Evolutionary conservation across 2,329 filamentous ascomycete species (phyloP).

Genomic region (Passalora sequoiae): DNA sequence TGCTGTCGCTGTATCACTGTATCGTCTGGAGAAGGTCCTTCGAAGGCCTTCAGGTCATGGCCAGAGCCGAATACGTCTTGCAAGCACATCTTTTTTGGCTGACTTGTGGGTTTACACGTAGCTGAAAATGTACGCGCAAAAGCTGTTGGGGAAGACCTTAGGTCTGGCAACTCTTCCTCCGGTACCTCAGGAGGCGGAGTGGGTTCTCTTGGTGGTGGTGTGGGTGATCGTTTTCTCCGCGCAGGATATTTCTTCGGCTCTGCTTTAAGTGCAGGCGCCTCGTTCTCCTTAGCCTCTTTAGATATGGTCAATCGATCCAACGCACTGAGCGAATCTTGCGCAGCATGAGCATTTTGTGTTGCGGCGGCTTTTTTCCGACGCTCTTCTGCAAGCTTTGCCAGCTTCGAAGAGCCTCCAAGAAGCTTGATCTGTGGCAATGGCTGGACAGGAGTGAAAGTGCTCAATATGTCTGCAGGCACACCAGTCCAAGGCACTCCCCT

Average conservation of each 20-base stretch:
- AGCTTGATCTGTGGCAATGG: conserved; percentile 61
- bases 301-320: conserved; percentile 40
- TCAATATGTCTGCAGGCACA: conserved; percentile 60
- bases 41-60: conserved; percentile 22
- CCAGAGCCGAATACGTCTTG: conserved; percentile 26
- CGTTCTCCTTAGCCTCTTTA: conserved; percentile 26
- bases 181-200: conserved; percentile 28
- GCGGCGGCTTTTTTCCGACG: conserved; percentile 72
- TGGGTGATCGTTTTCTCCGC: conserved; percentile 28
- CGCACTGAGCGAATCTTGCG: conserved; percentile 35
- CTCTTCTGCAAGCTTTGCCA: conserved; percentile 82
- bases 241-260: conserved; percentile 57
- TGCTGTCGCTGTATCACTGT: conserved; percentile 28
- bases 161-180: conserved; percentile 24
- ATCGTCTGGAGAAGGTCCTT: conserved; percentile 33
- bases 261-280: conserved; percentile 44
- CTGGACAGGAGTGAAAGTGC: conserved; percentile 56
- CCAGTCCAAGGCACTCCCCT: conserved; percentile 79
- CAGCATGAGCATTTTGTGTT: conserved; percentile 10
- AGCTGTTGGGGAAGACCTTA: conserved; percentile 28
- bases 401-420: conserved; percentile 80
- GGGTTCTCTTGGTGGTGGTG: conserved; percentile 26
- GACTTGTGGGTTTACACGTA: background rate
- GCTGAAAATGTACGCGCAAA: conserved; percentile 29
- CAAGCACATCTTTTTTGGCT: conserved; percentile 17